These are phyloP conservation scores for Antarctomyces pellizariae DNA, from an alignment of 495 filamentous ascomycete genomes.

Conservation along the genomic window DNA sequence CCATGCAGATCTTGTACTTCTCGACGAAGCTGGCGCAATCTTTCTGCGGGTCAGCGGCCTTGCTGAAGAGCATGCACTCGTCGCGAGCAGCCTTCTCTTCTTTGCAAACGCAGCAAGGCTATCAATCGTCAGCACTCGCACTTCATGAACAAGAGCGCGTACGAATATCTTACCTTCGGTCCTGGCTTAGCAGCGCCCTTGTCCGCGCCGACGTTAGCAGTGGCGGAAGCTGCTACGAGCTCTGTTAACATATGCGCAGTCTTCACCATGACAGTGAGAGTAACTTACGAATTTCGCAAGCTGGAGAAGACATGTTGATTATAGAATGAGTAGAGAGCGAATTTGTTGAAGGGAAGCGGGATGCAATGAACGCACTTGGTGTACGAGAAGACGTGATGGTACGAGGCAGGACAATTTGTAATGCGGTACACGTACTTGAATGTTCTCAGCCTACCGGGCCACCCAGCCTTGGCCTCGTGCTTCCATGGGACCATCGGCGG, in stretches of 20 bases:
- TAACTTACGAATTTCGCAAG: conserved; percentile 9
- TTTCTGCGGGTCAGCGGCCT: conserved; percentile 43
- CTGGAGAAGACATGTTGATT: conserved; percentile 9
- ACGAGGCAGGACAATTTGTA: too few relatives aligned
- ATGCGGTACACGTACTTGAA: too few relatives aligned
- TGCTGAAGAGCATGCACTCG: conserved; percentile 97
- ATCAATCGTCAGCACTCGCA: conserved; percentile 2
- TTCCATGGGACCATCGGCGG: too few relatives aligned
- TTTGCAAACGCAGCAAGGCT: conserved; percentile 97
- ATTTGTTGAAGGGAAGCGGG: too few relatives aligned
- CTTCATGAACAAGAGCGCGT: neutral
- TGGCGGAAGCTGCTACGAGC: conserved; percentile 6
- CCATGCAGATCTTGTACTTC: conserved; percentile 81
- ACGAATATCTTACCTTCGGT: conserved; percentile 6
- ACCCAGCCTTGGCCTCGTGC: too few relatives aligned
- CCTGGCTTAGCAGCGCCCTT: conserved; percentile 6
- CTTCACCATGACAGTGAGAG: neutral
- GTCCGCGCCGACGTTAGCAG: conserved; percentile 7
- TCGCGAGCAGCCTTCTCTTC: conserved; percentile 78
- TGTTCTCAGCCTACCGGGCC: too few relatives aligned
- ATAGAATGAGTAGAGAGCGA: too few relatives aligned
- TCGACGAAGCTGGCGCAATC: conserved; percentile 67
- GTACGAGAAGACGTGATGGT: too few relatives aligned
- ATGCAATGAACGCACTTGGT: too few relatives aligned
- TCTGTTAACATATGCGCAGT: conserved; percentile 1